These are phyloP conservation scores for Plasmodium vivax DNA, from an alignment of 169 alveolate species.

Conservation along the genomic window DNA sequence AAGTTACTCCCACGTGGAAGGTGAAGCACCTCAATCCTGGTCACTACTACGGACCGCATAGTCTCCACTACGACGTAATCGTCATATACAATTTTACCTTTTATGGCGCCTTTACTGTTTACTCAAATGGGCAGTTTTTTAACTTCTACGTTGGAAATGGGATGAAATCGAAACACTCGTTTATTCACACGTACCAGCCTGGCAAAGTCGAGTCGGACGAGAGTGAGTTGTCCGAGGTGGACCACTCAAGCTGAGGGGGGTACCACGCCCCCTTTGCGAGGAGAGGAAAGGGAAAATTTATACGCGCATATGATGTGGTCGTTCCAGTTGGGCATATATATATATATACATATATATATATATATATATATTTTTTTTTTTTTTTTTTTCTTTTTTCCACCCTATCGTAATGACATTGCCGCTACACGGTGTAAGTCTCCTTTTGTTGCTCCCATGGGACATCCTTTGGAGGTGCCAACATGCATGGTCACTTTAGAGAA, in stretches of 20 bases:
- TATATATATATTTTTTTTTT: background rate
- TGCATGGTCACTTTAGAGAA: background rate
- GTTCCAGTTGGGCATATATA: background rate
- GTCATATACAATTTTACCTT: conserved; percentile 25
- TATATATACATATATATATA: too few relatives aligned
- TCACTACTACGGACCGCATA: conserved; percentile 15
- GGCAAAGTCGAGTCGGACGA: conserved; percentile 42
- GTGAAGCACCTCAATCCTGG: conserved; percentile 49
- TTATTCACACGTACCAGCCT: conserved; percentile 47
- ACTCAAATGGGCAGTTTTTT: conserved; percentile 29
- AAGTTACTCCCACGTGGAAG: conserved; percentile 13
- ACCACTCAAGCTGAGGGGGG: conserved; percentile 5
- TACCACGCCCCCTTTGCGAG: background rate
- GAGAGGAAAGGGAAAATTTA: background rate
- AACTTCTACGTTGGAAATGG: conserved; percentile 64
- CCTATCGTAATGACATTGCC: background rate
- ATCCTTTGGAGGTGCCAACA: background rate
- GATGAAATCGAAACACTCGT: conserved; percentile 41
- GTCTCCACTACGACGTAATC: conserved; percentile 37
- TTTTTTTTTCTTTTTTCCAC: background rate
- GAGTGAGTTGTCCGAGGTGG: conserved; percentile 55
- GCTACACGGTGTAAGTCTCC: background rate
- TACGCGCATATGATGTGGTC: background rate
- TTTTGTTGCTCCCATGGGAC: background rate
- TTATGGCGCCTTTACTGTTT: conserved; percentile 64